Percentiles rank a stretch among this genome's conserved stretches.
Conservation (phyloP, 805 yeast species). For the Teunomyces cretensis region DNA sequence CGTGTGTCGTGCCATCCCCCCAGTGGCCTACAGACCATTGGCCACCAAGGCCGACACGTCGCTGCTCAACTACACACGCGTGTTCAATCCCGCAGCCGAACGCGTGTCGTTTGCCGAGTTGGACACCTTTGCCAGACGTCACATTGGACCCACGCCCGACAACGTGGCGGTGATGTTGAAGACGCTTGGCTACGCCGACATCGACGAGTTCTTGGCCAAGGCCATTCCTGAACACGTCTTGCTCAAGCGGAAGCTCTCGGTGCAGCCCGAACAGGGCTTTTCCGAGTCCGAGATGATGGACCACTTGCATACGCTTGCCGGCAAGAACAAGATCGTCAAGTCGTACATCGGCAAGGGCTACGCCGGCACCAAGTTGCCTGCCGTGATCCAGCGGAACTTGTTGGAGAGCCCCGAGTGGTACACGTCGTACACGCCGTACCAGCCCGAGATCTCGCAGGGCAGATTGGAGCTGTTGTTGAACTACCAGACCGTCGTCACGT, state of each 20-base stretch:
- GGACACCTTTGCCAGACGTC: conserved; percentile 89
- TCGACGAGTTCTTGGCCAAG: conserved; percentile 66
- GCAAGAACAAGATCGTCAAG: conserved; percentile 68
- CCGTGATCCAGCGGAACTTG: conserved; percentile 89
- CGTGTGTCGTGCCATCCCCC: conserved; percentile 1
- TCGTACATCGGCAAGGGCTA: conserved; percentile 93
- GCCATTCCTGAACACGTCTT: conserved; percentile 80
- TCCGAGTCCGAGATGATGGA: conserved; percentile 79
- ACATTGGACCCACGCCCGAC: conserved; percentile 74
- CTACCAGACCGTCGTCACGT: conserved; percentile 88
- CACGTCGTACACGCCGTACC: conserved; percentile 97
- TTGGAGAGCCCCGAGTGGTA: conserved; percentile 97
- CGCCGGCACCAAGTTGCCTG: conserved; percentile 85
- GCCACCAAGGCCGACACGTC: conserved; percentile 50
- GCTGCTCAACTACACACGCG: conserved; percentile 47
- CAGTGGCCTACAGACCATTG: neutral
- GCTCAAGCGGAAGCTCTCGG: conserved; percentile 60
- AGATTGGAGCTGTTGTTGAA: conserved; percentile 86
- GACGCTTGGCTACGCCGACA: conserved; percentile 61
- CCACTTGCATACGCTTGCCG: conserved; percentile 66
- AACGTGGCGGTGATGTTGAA: conserved; percentile 68
- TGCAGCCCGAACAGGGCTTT: conserved; percentile 71
- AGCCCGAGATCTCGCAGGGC: conserved; percentile 97
- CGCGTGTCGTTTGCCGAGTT: conserved; percentile 34
- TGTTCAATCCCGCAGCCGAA: conserved; percentile 43